Conservation (phyloP, 352 stramenopile species). For the Achlya hypogyna region DNA sequence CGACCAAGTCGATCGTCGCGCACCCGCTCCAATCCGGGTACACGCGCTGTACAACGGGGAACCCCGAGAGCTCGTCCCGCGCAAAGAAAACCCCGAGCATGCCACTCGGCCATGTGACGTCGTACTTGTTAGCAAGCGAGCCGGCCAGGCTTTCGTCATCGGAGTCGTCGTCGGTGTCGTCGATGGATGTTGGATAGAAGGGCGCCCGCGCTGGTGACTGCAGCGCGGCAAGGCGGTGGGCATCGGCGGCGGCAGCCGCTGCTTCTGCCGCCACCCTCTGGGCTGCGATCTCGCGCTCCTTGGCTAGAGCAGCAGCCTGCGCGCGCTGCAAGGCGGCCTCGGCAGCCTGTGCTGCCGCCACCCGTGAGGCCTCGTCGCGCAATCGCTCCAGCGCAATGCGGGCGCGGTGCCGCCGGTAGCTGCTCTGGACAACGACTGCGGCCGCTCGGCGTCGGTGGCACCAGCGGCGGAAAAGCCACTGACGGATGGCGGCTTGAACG, state of each 20-base stretch:
- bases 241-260: slow-evolving; percentile 24
- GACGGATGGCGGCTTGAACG: slow-evolving; percentile 43
- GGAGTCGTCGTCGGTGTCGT: background rate
- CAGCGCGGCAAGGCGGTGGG: background rate
- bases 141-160: slow-evolving; percentile 22
- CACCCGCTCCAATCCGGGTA: slow-evolving; percentile 83
- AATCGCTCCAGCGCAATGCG: slow-evolving; percentile 18
- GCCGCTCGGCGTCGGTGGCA: slow-evolving; percentile 37
- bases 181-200: background rate
- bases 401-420: slow-evolving; percentile 43
- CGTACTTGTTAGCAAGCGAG: slow-evolving; percentile 56
- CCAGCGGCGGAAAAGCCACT: slow-evolving; percentile 33
- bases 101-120: slow-evolving; percentile 82
- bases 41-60: slow-evolving; percentile 80
- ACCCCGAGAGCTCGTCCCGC: slow-evolving; percentile 62
- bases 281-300: slow-evolving; percentile 10
- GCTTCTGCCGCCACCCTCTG: slow-evolving; percentile 25
- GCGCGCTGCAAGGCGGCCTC: no score
- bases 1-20: slow-evolving; percentile 40
- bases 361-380: background rate
- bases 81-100: slow-evolving; percentile 79
- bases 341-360: background rate
- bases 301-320: background rate
- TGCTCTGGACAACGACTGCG: slow-evolving; percentile 59
- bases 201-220: background rate